Evolutionary conservation across 768 basidiomycete species (phyloP).

Genomic region (Lactarius evosmus): DNA sequence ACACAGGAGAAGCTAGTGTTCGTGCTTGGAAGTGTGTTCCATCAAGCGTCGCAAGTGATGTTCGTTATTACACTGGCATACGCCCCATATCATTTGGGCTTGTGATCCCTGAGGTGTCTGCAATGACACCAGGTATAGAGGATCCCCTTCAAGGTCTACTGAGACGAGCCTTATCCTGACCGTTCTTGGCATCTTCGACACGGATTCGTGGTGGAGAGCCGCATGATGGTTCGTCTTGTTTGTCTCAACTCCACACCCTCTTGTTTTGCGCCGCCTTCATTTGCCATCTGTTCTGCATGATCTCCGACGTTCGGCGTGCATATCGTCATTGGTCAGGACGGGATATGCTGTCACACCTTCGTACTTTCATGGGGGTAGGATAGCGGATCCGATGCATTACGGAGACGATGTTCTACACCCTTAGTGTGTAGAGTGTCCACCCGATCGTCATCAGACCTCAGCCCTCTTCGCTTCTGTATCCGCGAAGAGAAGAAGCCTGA

Average conservation of each 20-base stretch:
- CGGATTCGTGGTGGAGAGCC: constrained; percentile 77
- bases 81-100: constrained; percentile 47
- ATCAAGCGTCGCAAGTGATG: constrained; percentile 35
- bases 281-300: background rate
- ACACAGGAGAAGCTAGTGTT: background rate
- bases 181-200: background rate
- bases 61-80: constrained; percentile 34
- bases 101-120: constrained; percentile 3
- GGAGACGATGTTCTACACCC: background rate
- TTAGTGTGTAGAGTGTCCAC: background rate
- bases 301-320: background rate
- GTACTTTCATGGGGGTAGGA: background rate
- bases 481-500: background rate
- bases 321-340: background rate
- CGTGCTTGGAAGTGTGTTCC: constrained; percentile 17
- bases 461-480: constrained; percentile 14
- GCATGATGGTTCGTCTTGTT: constrained; percentile 62
- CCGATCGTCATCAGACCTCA: background rate
- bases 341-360: background rate
- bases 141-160: background rate
- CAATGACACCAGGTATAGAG: constrained; percentile 52
- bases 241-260: background rate
- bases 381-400: background rate
- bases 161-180: constrained; percentile 4
- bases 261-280: background rate